These are phyloP conservation scores for Metarhizium guizhouense DNA, from an alignment of 2,329 filamentous ascomycete species.

Conservation along the genomic window DNA sequence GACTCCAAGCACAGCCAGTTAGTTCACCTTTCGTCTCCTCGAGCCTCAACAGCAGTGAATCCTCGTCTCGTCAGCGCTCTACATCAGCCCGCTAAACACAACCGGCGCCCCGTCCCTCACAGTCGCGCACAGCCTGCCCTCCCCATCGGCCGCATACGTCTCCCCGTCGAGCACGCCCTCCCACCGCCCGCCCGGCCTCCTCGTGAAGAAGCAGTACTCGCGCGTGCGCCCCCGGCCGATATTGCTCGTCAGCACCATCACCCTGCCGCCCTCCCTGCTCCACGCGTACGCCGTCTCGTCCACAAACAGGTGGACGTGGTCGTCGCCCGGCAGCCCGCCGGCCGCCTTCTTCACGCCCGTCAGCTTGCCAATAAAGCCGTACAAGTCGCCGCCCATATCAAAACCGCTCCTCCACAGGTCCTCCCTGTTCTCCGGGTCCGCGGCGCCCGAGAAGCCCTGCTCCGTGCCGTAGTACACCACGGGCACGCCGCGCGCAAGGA, in stretches of 20 bases:
- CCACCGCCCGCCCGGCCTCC: conserved; percentile 28
- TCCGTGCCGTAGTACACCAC: conserved; percentile 60
- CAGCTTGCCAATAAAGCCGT: conserved; percentile 30
- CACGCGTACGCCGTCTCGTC: conserved; percentile 34
- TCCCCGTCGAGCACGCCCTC: conserved; percentile 27
- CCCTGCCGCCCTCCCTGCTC: conserved; percentile 31
- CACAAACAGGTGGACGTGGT: conserved; percentile 34
- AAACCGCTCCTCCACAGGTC: conserved; percentile 48
- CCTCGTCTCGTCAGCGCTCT: not conserved
- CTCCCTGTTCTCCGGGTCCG: conserved; percentile 45
- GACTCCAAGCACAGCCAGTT: too few relatives aligned
- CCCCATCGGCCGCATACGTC: conserved; percentile 27
- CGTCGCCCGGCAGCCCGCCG: conserved; percentile 32
- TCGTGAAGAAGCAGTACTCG: conserved; percentile 33
- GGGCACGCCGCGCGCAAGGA: conserved; percentile 52
- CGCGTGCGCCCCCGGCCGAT: conserved; percentile 27
- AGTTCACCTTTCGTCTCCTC: too few relatives aligned
- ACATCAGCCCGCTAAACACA: conserved; percentile 13
- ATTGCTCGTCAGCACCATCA: conserved; percentile 37
- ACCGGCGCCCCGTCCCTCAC: conserved; percentile 33
- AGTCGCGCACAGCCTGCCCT: conserved; percentile 30
- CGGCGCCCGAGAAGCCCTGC: conserved; percentile 44
- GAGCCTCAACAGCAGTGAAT: too few relatives aligned
- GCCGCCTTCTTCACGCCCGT: conserved; percentile 36
- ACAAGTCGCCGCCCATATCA: conserved; percentile 35